Conservation (phyloP, 805 yeast species). For the Yarrowia porcina region DNA sequence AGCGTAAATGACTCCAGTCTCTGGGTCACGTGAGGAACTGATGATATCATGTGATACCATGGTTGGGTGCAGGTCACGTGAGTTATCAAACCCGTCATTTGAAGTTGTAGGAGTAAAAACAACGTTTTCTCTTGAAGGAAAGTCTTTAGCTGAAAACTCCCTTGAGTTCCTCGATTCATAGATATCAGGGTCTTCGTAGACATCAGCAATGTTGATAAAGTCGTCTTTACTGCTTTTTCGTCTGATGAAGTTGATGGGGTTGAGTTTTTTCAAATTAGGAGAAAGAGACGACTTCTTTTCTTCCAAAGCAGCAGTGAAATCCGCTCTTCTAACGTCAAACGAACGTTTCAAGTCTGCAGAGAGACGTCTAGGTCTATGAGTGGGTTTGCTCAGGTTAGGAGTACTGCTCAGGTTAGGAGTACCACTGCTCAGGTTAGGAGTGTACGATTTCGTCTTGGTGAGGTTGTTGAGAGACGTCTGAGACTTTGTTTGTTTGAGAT, state of each 20-base stretch:
- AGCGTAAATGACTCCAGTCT: conserved; percentile 10
- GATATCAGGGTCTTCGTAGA: neutral
- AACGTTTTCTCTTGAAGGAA: neutral
- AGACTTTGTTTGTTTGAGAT: neutral
- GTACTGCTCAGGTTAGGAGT: neutral
- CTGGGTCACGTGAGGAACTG: conserved; percentile 11
- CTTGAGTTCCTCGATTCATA: neutral
- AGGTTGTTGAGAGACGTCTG: neutral
- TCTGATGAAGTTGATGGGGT: conserved; percentile 9
- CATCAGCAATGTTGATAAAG: conserved; percentile 6
- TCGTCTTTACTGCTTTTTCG: neutral
- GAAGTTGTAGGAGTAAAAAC: neutral
- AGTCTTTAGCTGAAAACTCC: neutral
- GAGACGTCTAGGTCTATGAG: neutral
- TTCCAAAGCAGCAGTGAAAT: conserved; percentile 4
- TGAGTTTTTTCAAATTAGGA: conserved; percentile 26
- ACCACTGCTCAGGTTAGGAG: neutral
- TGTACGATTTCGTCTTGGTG: neutral
- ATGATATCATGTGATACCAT: conserved; percentile 7
- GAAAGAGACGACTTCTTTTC: neutral
- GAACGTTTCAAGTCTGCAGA: conserved; percentile 4
- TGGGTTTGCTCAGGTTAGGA: no score
- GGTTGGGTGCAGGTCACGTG: neutral
- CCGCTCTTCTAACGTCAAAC: neutral
- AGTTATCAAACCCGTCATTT: neutral